Percentiles rank a stretch among this genome's conserved stretches.
phyloP scores from a whole-genome alignment of 352 stramenopile genomes.

The Thraustotheca clavata region DNA sequence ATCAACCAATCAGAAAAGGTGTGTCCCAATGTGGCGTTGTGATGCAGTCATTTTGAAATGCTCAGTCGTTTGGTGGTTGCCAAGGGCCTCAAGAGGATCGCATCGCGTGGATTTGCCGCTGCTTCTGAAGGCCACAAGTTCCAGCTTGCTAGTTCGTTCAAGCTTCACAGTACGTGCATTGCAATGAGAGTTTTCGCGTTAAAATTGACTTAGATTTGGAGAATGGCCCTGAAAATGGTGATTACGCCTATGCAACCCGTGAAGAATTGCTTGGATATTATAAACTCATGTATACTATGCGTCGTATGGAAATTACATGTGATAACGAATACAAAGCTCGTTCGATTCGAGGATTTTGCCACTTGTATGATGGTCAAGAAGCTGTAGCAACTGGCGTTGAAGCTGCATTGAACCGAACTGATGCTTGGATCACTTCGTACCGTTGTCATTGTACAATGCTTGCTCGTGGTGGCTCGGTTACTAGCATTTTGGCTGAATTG shows the following conservation, averaged over 20 bases:
- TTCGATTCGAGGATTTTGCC: slow-evolving; percentile 98
- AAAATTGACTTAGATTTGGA: slow-evolving; percentile 51
- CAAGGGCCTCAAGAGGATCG: neutral
- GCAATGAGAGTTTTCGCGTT: neutral
- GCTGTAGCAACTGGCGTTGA: slow-evolving; percentile 98
- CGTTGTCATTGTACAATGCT: slow-evolving; percentile 98
- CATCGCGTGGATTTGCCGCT: slow-evolving; percentile 46
- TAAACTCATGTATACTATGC: slow-evolving; percentile 99
- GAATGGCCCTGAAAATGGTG: slow-evolving; percentile 34
- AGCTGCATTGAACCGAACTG: slow-evolving; percentile 87
- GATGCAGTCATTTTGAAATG: slow-evolving; percentile 1
- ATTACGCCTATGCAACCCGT: slow-evolving; percentile 80
- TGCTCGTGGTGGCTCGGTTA: slow-evolving; percentile 89
- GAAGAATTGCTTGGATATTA: slow-evolving; percentile 97
- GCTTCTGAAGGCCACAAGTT: slow-evolving; percentile 52
- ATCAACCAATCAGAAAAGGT: neutral
- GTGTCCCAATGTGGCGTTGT: too few relatives aligned
- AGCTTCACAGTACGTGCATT: slow-evolving; percentile 60
- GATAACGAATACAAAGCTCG: slow-evolving; percentile 99
- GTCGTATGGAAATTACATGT: slow-evolving; percentile 99
- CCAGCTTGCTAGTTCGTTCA: slow-evolving; percentile 56
- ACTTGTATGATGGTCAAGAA: slow-evolving; percentile 99
- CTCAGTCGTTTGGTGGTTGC: slow-evolving; percentile 12
- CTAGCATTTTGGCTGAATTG: slow-evolving; percentile 92
- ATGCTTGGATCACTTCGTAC: slow-evolving; percentile 99